Conservation (phyloP, 2,329 filamentous ascomycete genomes). For the Epichloe scottii region DNA sequence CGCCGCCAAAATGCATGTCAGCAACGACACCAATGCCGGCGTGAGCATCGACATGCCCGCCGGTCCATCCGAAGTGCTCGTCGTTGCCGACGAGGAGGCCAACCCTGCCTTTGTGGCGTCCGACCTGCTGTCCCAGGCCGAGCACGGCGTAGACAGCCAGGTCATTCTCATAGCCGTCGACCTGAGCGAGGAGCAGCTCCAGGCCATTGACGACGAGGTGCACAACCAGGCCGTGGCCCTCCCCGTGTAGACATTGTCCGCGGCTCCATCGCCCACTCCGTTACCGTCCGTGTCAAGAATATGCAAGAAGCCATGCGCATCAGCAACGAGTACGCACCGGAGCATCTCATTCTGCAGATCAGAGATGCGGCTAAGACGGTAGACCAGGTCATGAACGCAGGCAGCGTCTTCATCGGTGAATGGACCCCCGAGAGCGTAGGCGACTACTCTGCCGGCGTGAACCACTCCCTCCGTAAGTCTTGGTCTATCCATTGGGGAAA, state of each 20-base stretch:
- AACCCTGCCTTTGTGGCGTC: constrained; percentile 93
- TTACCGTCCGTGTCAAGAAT: constrained; percentile 66
- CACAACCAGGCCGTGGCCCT: constrained; percentile 77
- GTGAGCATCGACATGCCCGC: constrained; percentile 98
- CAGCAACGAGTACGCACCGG: constrained; percentile 90
- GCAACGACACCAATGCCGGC: constrained; percentile 90
- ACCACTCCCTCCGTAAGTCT: constrained; percentile 86
- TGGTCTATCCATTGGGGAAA: not conserved
- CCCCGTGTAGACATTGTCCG: constrained; percentile 83
- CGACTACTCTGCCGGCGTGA: constrained; percentile 95
- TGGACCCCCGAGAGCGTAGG: constrained; percentile 98
- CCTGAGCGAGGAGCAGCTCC: constrained; percentile 57
- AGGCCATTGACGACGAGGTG: constrained; percentile 82
- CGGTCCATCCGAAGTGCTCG: constrained; percentile 91
- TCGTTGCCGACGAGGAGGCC: constrained; percentile 76
- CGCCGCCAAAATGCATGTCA: constrained; percentile 95
- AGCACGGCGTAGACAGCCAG: constrained; percentile 93
- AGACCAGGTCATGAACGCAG: constrained; percentile 77
- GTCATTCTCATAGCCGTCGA: constrained; percentile 83
- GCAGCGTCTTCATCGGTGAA: constrained; percentile 86
- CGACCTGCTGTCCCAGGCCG: constrained; percentile 87
- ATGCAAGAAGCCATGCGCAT: constrained; percentile 63
- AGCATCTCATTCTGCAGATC: constrained; percentile 90
- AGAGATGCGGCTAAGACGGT: constrained; percentile 63
- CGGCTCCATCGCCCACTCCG: constrained; percentile 79